Evolutionary conservation across 768 basidiomycete genomes (phyloP).

Genomic region (Psilocybe azurescens): DNA sequence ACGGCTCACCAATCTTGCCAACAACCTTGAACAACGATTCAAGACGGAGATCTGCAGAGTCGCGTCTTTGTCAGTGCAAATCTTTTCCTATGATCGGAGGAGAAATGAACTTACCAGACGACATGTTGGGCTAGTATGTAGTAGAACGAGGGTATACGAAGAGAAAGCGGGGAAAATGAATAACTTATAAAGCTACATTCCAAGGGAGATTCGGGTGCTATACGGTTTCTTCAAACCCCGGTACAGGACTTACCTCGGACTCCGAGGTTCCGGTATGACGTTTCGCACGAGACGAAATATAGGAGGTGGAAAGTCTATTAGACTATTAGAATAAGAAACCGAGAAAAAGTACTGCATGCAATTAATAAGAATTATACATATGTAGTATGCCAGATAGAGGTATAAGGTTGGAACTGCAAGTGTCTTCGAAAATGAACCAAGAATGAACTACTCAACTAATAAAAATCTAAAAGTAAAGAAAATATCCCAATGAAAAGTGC

Average conservation of each 20-base stretch:
- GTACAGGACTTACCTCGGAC: conserved; percentile 21
- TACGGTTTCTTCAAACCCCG: conserved; percentile 25
- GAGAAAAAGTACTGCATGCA: too few relatives aligned
- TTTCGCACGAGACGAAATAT: conserved; percentile 4
- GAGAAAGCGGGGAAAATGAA: conserved; percentile 7
- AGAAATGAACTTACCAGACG: conserved; percentile 21
- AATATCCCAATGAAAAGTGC: too few relatives aligned
- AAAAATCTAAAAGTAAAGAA: background rate
- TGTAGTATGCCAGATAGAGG: background rate
- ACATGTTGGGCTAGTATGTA: conserved; percentile 14
- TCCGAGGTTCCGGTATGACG: conserved; percentile 25
- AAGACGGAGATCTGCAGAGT: conserved; percentile 51
- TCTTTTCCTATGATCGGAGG: background rate
- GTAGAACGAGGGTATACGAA: background rate
- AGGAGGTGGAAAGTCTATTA: conserved; percentile 10
- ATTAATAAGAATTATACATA: background rate
- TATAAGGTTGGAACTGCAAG: background rate
- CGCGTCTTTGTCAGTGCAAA: background rate
- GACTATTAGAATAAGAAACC: conserved; percentile 1
- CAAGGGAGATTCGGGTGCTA: conserved; percentile 2
- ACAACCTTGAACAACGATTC: conserved; percentile 66
- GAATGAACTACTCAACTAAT: background rate
- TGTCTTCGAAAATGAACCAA: background rate
- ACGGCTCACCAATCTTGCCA: conserved; percentile 67
- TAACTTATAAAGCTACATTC: conserved; percentile 8